A percentile compares a stretch with the other conserved stretches of the same genome.
Conservation (phyloP, 495 filamentous ascomycete genomes). For the Parmelia sp. region DNA sequence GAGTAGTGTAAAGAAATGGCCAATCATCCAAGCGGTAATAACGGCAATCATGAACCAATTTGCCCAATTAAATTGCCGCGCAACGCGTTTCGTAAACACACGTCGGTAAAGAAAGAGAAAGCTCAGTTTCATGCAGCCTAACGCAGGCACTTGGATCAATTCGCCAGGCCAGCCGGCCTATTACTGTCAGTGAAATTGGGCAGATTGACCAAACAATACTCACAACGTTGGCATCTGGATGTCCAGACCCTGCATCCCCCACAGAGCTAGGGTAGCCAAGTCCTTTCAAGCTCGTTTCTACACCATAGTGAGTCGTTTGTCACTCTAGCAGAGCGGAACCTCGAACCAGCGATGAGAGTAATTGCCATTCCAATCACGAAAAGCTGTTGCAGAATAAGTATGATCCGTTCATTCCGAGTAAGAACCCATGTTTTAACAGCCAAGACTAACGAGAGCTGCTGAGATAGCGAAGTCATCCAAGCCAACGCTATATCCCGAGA, state of each 20-base stretch:
- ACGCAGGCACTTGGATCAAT: constrained; percentile 5
- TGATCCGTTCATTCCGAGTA: background rate
- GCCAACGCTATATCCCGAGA: constrained; percentile 4
- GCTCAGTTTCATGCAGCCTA: constrained; percentile 7
- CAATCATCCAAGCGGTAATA: constrained; percentile 1
- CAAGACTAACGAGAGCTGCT: constrained; percentile 6
- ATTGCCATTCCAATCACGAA: constrained; percentile 11
- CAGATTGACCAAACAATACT: background rate
- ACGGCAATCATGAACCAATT: constrained; percentile 5
- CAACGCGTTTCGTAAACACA: constrained; percentile 1
- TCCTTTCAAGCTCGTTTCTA: constrained; percentile 14
- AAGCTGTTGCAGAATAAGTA: constrained; percentile 4
- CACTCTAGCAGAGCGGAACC: background rate
- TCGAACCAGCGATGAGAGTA: constrained; percentile 9
- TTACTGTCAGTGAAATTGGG: background rate
- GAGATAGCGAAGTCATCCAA: background rate
- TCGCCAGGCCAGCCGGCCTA: constrained; percentile 7
- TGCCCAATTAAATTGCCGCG: background rate
- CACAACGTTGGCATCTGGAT: constrained; percentile 8
- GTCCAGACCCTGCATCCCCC: constrained; percentile 2
- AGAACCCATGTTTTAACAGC: background rate
- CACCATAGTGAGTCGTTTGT: background rate
- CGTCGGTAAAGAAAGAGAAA: constrained; percentile 9
- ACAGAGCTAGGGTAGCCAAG: constrained; percentile 6
- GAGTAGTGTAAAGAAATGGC: constrained; percentile 1